Conservation (phyloP, 371 early-diverging fungal species). For the Syncephalastrum sp. region DNA sequence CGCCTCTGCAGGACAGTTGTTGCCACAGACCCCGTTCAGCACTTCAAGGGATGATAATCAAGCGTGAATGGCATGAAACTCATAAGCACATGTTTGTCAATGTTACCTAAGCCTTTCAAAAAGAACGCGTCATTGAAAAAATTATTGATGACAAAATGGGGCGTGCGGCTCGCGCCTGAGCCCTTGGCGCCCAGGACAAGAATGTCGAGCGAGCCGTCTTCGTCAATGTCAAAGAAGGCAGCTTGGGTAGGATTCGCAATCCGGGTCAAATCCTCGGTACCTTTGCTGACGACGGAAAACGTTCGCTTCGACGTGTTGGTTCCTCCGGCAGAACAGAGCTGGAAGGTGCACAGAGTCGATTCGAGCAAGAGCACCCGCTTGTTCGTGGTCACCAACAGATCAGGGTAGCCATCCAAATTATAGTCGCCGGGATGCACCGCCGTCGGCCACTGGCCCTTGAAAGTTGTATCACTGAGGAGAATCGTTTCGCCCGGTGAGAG, state of each 20-base stretch:
- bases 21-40: constrained; percentile 76
- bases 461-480: constrained; percentile 39
- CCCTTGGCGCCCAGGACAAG: constrained; percentile 48
- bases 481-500: constrained; percentile 52
- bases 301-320: constrained; percentile 46
- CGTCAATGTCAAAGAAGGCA: constrained; percentile 84
- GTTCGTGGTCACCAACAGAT: constrained; percentile 65
- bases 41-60: constrained; percentile 27
- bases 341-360: constrained; percentile 56
- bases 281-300: constrained; percentile 57
- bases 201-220: constrained; percentile 88
- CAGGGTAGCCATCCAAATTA: constrained; percentile 92
- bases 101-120: constrained; percentile 75
- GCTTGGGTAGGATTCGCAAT: constrained; percentile 59
- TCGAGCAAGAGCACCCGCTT: constrained; percentile 54
- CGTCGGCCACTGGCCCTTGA: constrained; percentile 60
- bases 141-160: constrained; percentile 73
- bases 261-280: constrained; percentile 55
- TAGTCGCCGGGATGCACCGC: constrained; percentile 73
- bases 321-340: constrained; percentile 44
- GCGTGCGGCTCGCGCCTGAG: constrained; percentile 27
- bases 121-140: constrained; percentile 94
- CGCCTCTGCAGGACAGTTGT: constrained; percentile 44
- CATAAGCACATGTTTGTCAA: not conserved
- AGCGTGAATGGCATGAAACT: constrained; percentile 1